Evolutionary conservation across 768 basidiomycete species (phyloP).

Genomic region (Phlebiopsis gigantea): DNA sequence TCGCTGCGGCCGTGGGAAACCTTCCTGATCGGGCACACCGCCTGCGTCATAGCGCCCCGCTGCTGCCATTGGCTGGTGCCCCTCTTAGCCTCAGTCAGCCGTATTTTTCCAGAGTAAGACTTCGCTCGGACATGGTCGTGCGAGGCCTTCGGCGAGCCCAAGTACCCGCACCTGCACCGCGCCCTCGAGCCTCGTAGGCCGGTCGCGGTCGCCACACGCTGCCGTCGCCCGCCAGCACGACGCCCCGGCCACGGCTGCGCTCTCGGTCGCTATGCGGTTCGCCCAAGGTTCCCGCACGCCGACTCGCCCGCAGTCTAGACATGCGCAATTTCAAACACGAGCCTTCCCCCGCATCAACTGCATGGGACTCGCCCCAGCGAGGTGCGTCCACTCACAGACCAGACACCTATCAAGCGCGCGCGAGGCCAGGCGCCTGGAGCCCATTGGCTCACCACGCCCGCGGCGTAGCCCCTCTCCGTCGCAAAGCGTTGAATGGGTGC

Average conservation of each 20-base stretch:
- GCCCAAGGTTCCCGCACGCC: neutral
- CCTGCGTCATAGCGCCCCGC: neutral
- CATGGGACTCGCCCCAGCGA: neutral
- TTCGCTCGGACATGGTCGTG: neutral
- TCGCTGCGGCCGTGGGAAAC: constrained; percentile 1
- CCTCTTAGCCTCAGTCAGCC: constrained; percentile 1
- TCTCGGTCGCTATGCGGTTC: constrained; percentile 1
- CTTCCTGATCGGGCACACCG: neutral
- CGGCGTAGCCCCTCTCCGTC: neutral
- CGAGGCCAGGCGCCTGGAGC: neutral
- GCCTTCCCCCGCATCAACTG: no score
- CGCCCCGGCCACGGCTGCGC: neutral
- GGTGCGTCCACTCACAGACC: neutral
- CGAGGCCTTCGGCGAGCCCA: neutral
- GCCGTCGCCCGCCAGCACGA: neutral
- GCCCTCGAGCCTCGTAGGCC: neutral
- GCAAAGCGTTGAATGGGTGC: neutral
- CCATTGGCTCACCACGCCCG: neutral
- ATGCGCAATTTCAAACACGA: neutral
- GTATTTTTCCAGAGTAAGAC: neutral
- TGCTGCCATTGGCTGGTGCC: neutral
- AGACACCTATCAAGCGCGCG: neutral
- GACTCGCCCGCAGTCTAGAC: neutral
- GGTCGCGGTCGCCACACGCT: neutral
- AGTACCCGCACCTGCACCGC: no score